Base-by-base conservation (phyloP, 2,329 filamentous ascomycete genomes). In the Juglanconis sp. region DNA sequence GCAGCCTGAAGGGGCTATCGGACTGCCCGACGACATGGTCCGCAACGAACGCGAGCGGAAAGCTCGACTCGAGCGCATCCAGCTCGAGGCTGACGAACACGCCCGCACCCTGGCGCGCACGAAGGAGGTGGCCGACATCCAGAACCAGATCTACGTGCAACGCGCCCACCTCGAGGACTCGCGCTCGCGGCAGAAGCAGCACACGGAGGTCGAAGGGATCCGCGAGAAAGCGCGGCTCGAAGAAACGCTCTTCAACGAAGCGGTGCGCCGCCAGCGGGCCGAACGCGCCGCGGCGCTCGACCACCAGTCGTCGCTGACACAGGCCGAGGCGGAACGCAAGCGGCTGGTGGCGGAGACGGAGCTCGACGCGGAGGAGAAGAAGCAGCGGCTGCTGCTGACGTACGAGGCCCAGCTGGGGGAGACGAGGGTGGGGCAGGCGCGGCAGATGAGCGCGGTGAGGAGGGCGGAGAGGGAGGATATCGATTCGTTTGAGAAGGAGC, bases 111-210 rank as follows among this genome's bases (percentile, higher is more conserved):
- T 85, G 2, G 76, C 77, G 5, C 78, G 82, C 3, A 78, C 76
- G 30, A 77, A 77, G 36, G 82, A 85, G 65, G 73, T 84, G 0
- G 82, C 83, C 0, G 72, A 71, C 1, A 74, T 83, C 0, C 81
- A 84, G 63, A 76, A 78, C 56, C 76, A 81, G 57, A 81, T 85
- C 53, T 78, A 76, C 67, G 71, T 74, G 0, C 74, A 77, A 52
- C 79, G 79, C 53, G 75, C 79, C 0, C 78, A 82, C 60, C 73
- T 84, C 32, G 83, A 85, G 59, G 81, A 83, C 58, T 73, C 76
- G 10, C 78, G 80, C 7, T 77, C 77, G 30, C 75, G 75, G 17
- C 76, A 77, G n/a, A 69, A 77, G 13, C 80, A 77, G 49, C 70
- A 66, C 36, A 75, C 80, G 32, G 81, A 84, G 40, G 64, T 85